Base-by-base conservation (phyloP, 208 protist genomes). In the Histomonas meleagridis region DNA sequence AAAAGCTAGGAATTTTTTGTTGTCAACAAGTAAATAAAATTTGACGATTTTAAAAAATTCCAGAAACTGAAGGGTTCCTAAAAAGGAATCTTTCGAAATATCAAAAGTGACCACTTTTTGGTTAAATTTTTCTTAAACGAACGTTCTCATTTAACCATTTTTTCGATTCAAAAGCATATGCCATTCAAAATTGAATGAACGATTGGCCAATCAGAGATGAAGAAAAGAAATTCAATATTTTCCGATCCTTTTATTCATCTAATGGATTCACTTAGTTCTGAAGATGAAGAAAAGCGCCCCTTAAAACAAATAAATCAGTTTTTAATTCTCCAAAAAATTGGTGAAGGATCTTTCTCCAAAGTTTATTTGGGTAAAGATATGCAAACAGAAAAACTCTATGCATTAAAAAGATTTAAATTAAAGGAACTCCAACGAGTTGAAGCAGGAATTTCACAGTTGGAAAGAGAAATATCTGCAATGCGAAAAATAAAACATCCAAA, bases 321-420 rank as follows among this genome's bases (percentile, higher is more conserved):
- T 28, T 26, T 43, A 38, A 18, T 86, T 16, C 3, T 51, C 21
- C n/a, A 18, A 16, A 14, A 51, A 51, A 32, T 86, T 14, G 76
- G 76, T 28, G 76, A 86, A 86, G 76, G 76, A 57, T 86, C 76
- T 12, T 86, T 86, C 38, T 43, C 76, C 10, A 86, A 86, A 86
- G 76, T 86, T 43, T 86, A 46, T 86, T 55, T 86, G 26, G 76
- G 46, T 7, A 21, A 57, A n/a, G 76, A 86, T 28, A 43, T 23
- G 5, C n/a, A 38, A 18, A 49, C 43, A 23, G 51, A 26, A 23
- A 40, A 86, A 55, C 38, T 51, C 55, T 86, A 86, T 55, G 76
- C 76, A 5, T 55, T 40, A 7, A 86, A 86, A 86, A 51, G 76
- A 55, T 38, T 86, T 21, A 40, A 86, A 18, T 18, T 86, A 10